phyloP scores from a whole-genome alignment of 148 eudicot genomes.

The Amaranthus cruentus region DNA sequence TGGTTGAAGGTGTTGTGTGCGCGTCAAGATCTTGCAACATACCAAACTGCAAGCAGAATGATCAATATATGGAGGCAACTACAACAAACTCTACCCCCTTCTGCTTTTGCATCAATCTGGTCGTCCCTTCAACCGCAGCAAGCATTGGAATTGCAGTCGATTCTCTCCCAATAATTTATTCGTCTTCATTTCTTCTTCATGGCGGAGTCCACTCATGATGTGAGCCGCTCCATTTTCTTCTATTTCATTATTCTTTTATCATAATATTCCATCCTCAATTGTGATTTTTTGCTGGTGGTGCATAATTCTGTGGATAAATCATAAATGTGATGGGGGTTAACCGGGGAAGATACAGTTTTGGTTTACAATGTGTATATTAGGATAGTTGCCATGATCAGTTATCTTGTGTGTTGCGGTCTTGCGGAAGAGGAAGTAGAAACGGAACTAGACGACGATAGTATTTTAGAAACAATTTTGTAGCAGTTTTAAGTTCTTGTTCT shows the following conservation, averaged over 20 bases:
- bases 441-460: background rate
- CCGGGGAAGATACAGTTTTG: constrained; percentile 11
- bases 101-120: constrained; percentile 36
- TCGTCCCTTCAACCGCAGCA: constrained; percentile 43
- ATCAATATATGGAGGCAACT: constrained; percentile 39
- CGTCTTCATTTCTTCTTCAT: background rate
- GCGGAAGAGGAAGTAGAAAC: background rate
- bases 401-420: background rate
- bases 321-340: background rate
- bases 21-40: constrained; percentile 40
- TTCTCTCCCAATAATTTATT: constrained; percentile 28
- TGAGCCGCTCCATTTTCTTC: constrained; percentile 9
- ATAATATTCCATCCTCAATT: constrained; percentile 9
- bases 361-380: constrained; percentile 24
- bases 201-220: background rate
- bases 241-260: constrained; percentile 19
- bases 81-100: constrained; percentile 39
- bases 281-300: constrained; percentile 2
- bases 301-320: background rate
- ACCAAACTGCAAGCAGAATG: constrained; percentile 39
- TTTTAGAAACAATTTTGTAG: constrained; percentile 20
- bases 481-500: constrained; percentile 10
- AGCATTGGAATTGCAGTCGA: constrained; percentile 35
- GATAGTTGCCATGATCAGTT: background rate
- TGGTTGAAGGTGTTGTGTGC: constrained; percentile 34